These are phyloP conservation scores for Leonotis leonurus DNA, from an alignment of 257 asterid species.

Conservation along the genomic window DNA sequence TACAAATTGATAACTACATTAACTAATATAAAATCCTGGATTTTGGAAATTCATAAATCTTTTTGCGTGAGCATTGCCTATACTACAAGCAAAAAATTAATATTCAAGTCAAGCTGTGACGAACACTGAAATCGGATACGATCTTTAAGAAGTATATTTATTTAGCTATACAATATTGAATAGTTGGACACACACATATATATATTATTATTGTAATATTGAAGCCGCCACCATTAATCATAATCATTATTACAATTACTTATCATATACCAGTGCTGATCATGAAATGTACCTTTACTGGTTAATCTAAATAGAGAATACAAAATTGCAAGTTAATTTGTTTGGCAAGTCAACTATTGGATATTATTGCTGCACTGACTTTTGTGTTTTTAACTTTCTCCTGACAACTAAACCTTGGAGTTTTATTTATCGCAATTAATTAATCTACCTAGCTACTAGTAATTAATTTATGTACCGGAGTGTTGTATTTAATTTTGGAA, in stretches of 20 bases:
- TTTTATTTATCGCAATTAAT: no score
- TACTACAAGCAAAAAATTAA: conserved; percentile 13
- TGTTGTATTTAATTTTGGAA: no score
- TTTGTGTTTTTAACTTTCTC: not conserved
- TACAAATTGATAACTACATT: not conserved
- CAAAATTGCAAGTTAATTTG: not conserved
- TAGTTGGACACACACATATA: conserved; percentile 8
- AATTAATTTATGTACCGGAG: no score
- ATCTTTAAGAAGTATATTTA: conserved; percentile 8
- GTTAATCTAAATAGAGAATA: not conserved
- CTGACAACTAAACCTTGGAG: no score
- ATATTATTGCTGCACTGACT: not conserved
- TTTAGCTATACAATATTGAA: conserved; percentile 14
- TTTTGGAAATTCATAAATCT: conserved; percentile 12
- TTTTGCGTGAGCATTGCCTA: conserved; percentile 11
- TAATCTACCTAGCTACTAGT: no score
- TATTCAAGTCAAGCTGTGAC: conserved; percentile 14
- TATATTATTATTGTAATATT: not conserved
- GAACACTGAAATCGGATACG: conserved; percentile 21
- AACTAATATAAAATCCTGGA: not conserved
- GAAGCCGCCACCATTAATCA: conserved; percentile 28
- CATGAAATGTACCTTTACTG: not conserved
- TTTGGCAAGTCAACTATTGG: not conserved
- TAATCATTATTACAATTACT: conserved; percentile 14
- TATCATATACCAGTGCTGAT: conserved; percentile 17